Conservation (phyloP, 2,329 filamentous ascomycete species). For the Pseudonectria foliicola region DNA sequence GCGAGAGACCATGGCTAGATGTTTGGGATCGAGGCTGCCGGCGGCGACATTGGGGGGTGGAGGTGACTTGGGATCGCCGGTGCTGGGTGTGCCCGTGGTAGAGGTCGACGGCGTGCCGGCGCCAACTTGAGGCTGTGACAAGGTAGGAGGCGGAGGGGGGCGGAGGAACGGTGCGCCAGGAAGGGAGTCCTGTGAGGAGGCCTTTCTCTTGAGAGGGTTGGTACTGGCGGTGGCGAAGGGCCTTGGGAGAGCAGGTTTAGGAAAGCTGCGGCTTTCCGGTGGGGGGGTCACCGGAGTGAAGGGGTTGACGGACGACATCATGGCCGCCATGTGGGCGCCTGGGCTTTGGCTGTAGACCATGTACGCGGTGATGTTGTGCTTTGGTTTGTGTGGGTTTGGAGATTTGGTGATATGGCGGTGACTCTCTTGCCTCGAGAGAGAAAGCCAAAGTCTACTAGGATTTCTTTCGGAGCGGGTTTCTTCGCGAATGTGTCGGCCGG, state of each 20-base stretch:
- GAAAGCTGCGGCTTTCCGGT: slow-evolving; percentile 23
- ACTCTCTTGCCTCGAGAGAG: background rate
- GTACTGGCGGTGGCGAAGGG: slow-evolving; percentile 14
- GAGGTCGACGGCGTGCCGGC: slow-evolving; percentile 6
- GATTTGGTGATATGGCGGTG: background rate
- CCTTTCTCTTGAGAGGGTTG: slow-evolving; percentile 21
- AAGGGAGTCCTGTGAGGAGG: slow-evolving; percentile 20
- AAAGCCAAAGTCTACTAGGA: too few relatives aligned
- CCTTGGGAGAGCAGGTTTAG: slow-evolving; percentile 24
- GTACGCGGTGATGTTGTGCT: too few relatives aligned
- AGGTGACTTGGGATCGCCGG: slow-evolving; percentile 15
- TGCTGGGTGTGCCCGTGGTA: slow-evolving; percentile 13
- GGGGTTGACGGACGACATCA: slow-evolving; percentile 26
- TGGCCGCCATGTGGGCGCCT: slow-evolving; percentile 21
- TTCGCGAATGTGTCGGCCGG: too few relatives aligned
- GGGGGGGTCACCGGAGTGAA: slow-evolving; percentile 23
- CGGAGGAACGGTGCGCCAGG: slow-evolving; percentile 14
- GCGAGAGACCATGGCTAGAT: slow-evolving; percentile 39
- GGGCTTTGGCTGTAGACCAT: slow-evolving; percentile 11
- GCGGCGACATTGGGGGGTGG: slow-evolving; percentile 15
- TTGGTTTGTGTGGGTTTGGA: background rate
- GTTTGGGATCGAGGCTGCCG: slow-evolving; percentile 32
- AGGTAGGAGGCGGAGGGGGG: slow-evolving; percentile 15
- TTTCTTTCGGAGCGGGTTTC: too few relatives aligned
- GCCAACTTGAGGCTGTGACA: slow-evolving; percentile 16